These are phyloP conservation scores for Xerocomus amazonicus DNA, from an alignment of 1,284 basidiomycete species.

Conservation along the genomic window DNA sequence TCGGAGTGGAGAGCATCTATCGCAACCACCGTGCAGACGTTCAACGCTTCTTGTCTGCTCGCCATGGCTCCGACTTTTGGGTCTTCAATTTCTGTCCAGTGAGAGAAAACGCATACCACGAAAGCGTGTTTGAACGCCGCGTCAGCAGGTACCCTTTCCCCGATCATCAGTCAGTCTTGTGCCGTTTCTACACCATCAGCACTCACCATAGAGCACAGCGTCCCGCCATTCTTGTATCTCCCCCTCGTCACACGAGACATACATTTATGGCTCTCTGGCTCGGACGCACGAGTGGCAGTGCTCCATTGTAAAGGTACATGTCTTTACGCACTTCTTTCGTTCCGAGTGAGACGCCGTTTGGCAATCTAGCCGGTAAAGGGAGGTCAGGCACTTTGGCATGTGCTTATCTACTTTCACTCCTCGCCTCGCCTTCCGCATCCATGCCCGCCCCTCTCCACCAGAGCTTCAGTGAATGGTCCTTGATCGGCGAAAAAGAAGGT, in stretches of 20 bases:
- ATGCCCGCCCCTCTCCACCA: conserved; percentile 4
- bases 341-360: conserved; percentile 6
- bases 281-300: conserved; percentile 70
- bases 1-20: conserved; percentile 77
- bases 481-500: conserved; percentile 21
- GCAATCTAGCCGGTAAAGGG: conserved; percentile 66
- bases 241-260: conserved; percentile 78
- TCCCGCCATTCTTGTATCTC: conserved; percentile 79
- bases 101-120: conserved; percentile 67
- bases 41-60: conserved; percentile 69
- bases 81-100: conserved; percentile 86
- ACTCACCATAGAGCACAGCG: conserved; percentile 38
- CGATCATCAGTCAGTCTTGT: conserved; percentile 70
- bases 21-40: conserved; percentile 79
- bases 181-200: neutral
- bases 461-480: conserved; percentile 16
- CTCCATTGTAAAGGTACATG: conserved; percentile 82
- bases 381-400: conserved; percentile 81
- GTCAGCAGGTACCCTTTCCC: conserved; percentile 87
- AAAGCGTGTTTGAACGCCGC: conserved; percentile 58
- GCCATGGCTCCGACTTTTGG: conserved; percentile 77
- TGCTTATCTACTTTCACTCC: conserved; percentile 65
- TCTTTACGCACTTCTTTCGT: conserved; percentile 1
- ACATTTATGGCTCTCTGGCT: conserved; percentile 69
- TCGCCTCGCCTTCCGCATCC: conserved; percentile 4